Percentiles rank a stretch among this genome's conserved stretches.
Evolutionary conservation across 2,329 filamentous ascomycete species (phyloP).

Genomic region (Penicillium expansum): DNA sequence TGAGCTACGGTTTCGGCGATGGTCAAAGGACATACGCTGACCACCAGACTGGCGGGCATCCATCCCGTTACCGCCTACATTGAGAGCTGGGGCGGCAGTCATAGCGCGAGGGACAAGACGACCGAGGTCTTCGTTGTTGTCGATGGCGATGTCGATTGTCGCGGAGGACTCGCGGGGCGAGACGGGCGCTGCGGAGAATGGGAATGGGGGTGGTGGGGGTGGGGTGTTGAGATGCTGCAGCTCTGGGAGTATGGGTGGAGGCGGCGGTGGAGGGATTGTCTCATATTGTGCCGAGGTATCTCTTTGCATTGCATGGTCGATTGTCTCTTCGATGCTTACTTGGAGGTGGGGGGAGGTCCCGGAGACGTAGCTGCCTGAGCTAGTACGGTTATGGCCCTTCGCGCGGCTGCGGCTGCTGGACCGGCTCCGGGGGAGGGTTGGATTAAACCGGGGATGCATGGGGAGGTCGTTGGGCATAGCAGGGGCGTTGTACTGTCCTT

Average conservation of each 20-base stretch:
- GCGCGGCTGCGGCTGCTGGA: slow-evolving; percentile 40
- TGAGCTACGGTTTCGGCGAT: slow-evolving; percentile 55
- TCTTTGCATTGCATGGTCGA: slow-evolving; percentile 39
- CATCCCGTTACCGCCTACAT: slow-evolving; percentile 3
- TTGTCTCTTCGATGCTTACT: slow-evolving; percentile 55
- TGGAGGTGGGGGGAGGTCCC: slow-evolving; percentile 41
- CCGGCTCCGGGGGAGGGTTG: slow-evolving; percentile 40
- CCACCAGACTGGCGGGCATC: slow-evolving; percentile 29
- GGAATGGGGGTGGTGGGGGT: slow-evolving; percentile 51
- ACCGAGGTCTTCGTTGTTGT: slow-evolving; percentile 41
- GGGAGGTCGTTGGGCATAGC: slow-evolving; percentile 35
- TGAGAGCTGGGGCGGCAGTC: slow-evolving; percentile 35
- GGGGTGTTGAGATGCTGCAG: slow-evolving; percentile 59
- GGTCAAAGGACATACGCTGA: slow-evolving; percentile 45
- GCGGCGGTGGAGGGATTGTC: slow-evolving; percentile 20
- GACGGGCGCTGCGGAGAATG: slow-evolving; percentile 26
- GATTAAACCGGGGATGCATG: slow-evolving; percentile 42
- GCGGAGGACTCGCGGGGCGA: slow-evolving; percentile 39
- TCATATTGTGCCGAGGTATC: slow-evolving; percentile 18
- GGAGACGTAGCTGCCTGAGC: slow-evolving; percentile 26
- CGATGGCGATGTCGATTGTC: slow-evolving; percentile 43
- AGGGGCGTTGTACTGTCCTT: slow-evolving; percentile 21
- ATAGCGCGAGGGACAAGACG: slow-evolving; percentile 36
- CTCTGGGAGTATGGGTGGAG: slow-evolving; percentile 55
- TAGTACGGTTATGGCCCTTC: slow-evolving; percentile 30